A percentile compares a stretch with the other conserved stretches of the same genome.
Evolutionary conservation across 306 rosid genomes (phyloP).

Genomic region (Dalbergia cultrata): DNA sequence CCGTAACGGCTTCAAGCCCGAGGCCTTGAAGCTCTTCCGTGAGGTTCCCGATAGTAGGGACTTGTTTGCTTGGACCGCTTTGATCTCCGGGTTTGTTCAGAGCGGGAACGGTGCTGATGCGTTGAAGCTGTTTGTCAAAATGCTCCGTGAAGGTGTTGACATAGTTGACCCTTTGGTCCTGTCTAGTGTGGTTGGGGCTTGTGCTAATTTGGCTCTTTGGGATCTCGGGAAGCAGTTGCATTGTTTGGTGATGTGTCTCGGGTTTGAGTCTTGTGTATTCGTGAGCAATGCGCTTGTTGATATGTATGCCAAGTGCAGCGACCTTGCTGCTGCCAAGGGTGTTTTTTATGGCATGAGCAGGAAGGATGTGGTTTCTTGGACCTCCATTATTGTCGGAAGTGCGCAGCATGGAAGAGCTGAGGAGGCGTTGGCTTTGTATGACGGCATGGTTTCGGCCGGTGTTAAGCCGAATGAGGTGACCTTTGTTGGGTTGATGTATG

Average conservation of each 20-base stretch:
- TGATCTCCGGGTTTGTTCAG: conserved; percentile 90
- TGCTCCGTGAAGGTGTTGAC: conserved; percentile 70
- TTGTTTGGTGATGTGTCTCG: conserved; percentile 66
- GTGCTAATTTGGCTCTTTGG: conserved; percentile 75
- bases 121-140: conserved; percentile 65
- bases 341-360: conserved; percentile 63
- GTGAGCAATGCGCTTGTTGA: conserved; percentile 85
- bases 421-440: conserved; percentile 77
- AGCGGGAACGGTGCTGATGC: conserved; percentile 77
- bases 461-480: conserved; percentile 86
- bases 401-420: conserved; percentile 84
- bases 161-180: conserved; percentile 81
- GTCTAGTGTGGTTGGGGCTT: conserved; percentile 82
- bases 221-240: conserved; percentile 89
- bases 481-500: conserved; percentile 86
- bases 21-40: conserved; percentile 65
- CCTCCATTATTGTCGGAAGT: conserved; percentile 84
- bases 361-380: conserved; percentile 91
- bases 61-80: conserved; percentile 85
- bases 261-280: conserved; percentile 80
- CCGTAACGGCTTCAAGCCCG: conserved; percentile 65
- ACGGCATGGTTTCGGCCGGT: conserved; percentile 70
- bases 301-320: conserved; percentile 94
- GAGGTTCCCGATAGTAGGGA: conserved; percentile 52
- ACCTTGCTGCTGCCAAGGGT: conserved; percentile 69